Evolutionary conservation across 306 rosid genomes (phyloP), one percentile per base, ranked within the genome.

Genomic region (Begonia peltatifolia): DNA sequence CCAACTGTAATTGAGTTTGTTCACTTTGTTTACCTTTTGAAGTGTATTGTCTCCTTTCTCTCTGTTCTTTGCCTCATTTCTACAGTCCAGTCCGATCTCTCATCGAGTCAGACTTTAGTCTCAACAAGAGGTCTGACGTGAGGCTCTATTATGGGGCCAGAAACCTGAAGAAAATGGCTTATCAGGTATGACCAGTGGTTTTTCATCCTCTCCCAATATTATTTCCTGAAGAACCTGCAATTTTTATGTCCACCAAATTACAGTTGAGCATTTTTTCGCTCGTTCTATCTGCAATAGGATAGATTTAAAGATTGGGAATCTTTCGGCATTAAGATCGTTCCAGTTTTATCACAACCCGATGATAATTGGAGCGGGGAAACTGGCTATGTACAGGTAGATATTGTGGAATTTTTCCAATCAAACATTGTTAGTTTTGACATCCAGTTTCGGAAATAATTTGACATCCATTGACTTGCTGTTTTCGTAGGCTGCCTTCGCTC

Each of bases 241-340:
- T 13, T 52, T 22, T n/a, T 18, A 62, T 59, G 22, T 47, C 12
- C 30, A 12, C 55, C 41, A 15, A 12, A 0, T 59, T 42, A 60
- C 57, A 56, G 64, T 61, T 54, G 61, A 58, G 57, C 51, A 57
- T 56, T 50, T 62, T 65, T 43, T 12, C 49, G 50, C 3, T 16
- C 11, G 42, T 72, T 48, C 42, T 50, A 63, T 38, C 51, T 74
- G 10, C 59, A 66, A 60, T 63, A 90, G 99, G 99, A 86, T 59
- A 86, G 81, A 61, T 90, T 90, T 73, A 82, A 75, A 63, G 84
- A 76, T 1, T 90, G 99, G 96, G 94, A 90, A 68, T 84, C 88
- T 65, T 81, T 84, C 6, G 99, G 96, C 64, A 86, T 90, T 58
- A 66, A 65, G 61, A 73, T 90, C 64, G 94, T 83, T 62, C 99